Base-by-base conservation (phyloP, 495 filamentous ascomycete species). In the Daldinia bambusicola region DNA sequence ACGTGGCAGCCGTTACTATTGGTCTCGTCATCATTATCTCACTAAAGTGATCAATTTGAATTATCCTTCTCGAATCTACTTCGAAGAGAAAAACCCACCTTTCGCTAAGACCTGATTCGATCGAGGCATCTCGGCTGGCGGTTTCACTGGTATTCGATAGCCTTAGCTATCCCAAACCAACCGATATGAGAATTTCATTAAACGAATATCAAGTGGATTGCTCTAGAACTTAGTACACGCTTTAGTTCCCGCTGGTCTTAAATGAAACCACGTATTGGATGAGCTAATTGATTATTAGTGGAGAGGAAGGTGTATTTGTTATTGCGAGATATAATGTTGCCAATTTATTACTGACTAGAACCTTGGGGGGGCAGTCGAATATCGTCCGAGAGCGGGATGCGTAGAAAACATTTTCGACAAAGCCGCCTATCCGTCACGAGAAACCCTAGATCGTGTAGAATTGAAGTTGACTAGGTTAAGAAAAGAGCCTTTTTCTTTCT, bases 141-240 rank as follows among this genome's bases (percentile, higher is more conserved):
- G 51, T 20, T 63, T 57, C 26, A 40, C 37, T 6, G 36, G 55
- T 36, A 16, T 30, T 13, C 30, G 2, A 50, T 36, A 51, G 30
- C 36, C 36, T 6, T 56, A 22, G 56, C 12, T 69, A 32, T 36
- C 41, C 43, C 16, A 45, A 53, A 45, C 14, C 38, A 50, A 60
- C 38, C n/a, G n/a, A 59, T 67, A 61, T 66, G 52, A 66, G 41
- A 48, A 14, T 61, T 71, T 71, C 37, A 66, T 71, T 71, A 66
- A 66, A 30, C 30, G 22, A 18, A 38, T 55, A 65, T 40, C 53
- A 55, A 66, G 65, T 68, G 61, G 64, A 65, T 52, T 56, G 56
- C 55, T 66, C 61, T 55, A 62, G 61, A 73, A 69, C 61, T 55
- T 31, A 57, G 50, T 26, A 58, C 22, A 52, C 61, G 57, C 26